Conservation (phyloP, 208 protist genomes). For the Leishmania guyanensis region DNA sequence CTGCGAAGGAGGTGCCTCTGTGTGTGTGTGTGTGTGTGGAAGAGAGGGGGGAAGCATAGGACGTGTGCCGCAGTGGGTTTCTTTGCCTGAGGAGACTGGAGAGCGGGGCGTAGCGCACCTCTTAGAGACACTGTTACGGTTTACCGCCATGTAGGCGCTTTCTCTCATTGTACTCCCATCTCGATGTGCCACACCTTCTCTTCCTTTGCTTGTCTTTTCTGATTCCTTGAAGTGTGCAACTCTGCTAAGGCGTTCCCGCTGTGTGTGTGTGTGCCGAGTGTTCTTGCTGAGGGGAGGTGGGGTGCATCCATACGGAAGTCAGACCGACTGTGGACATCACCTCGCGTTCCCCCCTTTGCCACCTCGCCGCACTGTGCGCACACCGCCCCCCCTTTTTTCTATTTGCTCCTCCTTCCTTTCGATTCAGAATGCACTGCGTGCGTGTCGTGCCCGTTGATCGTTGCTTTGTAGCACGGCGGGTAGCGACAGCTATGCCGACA, state of each 20-base stretch:
- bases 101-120: background rate
- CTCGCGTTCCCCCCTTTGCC: background rate
- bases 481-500: background rate
- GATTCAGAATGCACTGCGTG: conserved; percentile 4
- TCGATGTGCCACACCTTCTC: background rate
- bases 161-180: background rate
- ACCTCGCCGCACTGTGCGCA: background rate
- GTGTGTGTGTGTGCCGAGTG: background rate
- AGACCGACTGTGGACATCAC: background rate
- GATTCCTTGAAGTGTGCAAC: background rate
- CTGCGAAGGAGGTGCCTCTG: background rate
- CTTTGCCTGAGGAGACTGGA: background rate
- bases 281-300: background rate
- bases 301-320: background rate
- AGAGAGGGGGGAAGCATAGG: too few relatives aligned
- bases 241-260: background rate
- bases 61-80: background rate
- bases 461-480: background rate
- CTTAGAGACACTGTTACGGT: background rate
- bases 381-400: background rate
- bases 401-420: background rate
- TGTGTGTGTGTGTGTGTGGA: background rate
- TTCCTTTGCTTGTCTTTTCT: background rate
- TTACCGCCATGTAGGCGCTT: background rate
- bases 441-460: background rate